Conservation (phyloP, 495 filamentous ascomycete genomes). For the Penicillium crystallinum region DNA sequence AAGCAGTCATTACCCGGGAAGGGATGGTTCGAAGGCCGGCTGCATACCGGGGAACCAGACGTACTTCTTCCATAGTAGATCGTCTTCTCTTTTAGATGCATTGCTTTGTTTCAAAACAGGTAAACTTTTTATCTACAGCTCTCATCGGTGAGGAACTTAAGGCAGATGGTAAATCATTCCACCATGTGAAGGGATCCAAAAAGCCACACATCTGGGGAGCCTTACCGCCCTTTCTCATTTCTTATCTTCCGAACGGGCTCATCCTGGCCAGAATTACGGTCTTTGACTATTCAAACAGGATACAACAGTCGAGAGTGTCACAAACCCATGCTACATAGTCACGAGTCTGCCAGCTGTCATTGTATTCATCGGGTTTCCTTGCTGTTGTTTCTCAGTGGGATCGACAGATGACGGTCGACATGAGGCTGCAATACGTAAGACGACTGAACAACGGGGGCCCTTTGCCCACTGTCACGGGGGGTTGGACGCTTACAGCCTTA, state of each 20-base stretch:
- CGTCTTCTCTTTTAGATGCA: conserved; percentile 1
- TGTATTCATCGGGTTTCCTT: conserved; percentile 1
- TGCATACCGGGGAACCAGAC: conserved; percentile 25
- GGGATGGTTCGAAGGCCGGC: conserved; percentile 20
- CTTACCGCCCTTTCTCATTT: conserved; percentile 19
- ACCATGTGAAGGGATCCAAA: background rate
- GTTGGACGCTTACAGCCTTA: background rate
- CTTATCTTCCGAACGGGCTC: conserved; percentile 22
- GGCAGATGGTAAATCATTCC: background rate
- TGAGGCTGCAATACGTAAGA: background rate
- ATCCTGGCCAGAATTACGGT: conserved; percentile 15
- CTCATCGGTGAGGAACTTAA: background rate
- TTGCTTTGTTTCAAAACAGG: conserved; percentile 1
- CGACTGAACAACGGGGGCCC: background rate
- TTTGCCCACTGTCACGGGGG: conserved; percentile 8
- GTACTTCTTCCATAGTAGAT: conserved; percentile 13
- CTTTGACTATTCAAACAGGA: conserved; percentile 11
- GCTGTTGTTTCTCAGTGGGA: background rate
- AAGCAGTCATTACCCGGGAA: conserved; percentile 17
- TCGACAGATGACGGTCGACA: conserved; percentile 1
- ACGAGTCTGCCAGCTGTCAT: conserved; percentile 28
- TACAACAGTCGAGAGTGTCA: conserved; percentile 23
- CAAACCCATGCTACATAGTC: conserved; percentile 17
- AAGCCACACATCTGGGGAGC: conserved; percentile 1
- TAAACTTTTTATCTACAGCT: background rate